phyloP scores from a whole-genome alignment of 2,329 filamentous ascomycete species.

The Paecilomyces formosus region DNA sequence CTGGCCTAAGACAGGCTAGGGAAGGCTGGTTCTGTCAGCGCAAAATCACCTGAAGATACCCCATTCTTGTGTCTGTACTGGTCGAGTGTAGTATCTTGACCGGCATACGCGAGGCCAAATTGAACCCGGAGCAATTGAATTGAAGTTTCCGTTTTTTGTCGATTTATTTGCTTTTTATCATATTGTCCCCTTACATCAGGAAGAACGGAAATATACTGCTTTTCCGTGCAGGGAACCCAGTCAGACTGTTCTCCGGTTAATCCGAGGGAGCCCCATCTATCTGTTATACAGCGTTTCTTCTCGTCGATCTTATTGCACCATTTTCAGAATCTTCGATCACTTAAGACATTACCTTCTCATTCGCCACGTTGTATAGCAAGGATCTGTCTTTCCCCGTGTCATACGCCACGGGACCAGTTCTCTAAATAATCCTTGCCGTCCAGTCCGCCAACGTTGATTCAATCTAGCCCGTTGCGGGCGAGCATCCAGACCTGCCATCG shows the following conservation, averaged over 20 bases:
- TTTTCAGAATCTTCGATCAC: neutral
- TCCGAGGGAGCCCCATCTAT: neutral
- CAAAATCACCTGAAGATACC: neutral
- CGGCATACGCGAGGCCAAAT: neutral
- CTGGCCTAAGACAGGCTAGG: neutral
- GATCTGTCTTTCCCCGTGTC: neutral
- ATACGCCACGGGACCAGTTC: neutral
- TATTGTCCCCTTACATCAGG: neutral
- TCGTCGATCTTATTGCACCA: neutral
- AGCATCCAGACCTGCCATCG: neutral
- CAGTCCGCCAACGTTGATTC: neutral
- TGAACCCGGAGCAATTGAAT: neutral
- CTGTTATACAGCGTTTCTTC: neutral
- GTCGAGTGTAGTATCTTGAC: neutral
- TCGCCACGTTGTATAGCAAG: neutral
- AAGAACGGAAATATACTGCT: neutral
- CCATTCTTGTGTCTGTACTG: neutral
- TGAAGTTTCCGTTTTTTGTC: neutral
- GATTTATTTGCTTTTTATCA: neutral
- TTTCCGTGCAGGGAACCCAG: neutral
- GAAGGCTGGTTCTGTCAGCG: neutral
- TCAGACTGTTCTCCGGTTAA: neutral
- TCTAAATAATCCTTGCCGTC: neutral
- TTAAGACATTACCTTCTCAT: neutral
- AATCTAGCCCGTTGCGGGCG: neutral